Base-by-base conservation (phyloP, 208 protist species). In the Wallacemonas collosoma region DNA sequence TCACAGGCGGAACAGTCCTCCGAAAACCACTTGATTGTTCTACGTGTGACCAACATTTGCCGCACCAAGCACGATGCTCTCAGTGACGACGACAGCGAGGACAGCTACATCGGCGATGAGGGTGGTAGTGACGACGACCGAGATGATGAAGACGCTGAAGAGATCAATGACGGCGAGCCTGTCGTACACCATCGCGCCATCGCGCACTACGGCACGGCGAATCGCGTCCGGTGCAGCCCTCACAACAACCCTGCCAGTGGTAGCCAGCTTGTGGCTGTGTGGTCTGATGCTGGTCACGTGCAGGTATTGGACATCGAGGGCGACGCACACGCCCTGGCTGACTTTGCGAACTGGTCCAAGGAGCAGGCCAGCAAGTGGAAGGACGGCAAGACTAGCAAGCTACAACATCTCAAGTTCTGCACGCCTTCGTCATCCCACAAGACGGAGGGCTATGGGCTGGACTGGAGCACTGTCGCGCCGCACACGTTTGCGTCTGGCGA, bases 361-460 rank as follows among this genome's bases (percentile, higher is more conserved):
- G 87, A 91, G 69, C 85, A 96, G 79, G 84, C 78, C 41, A 77
- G 76, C 50, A 60, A 67, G 38, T 86, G 83, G 79, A 85, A 84
- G 82, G 78, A 82, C 61, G 35, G 64, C n/a, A 68, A 65, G 7
- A 39, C 57, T 41, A 77, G 76, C 47, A 79, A 69, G 53, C 38
- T 45, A n/a, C 75, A 85, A 72, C 63, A 77, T 47, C 75, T 94
- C 26, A 76, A 86, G 38, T 93, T 95, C 76, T 93, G 88, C 84
- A 96, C 85, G 15, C 81, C 92, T 39, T 77, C 93, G 62, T 76
- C 72, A 8, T 73, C 91, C 7, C 98, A 99, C 80, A 80, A 76
- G 65, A 94, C 88, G 39, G 98, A 99, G 88, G 98, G 98, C 50
- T 99, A 96, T 77, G 96, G 95, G 6, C 81, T 99, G n/a, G 97